These are phyloP conservation scores for Xylaria hypoxylon DNA, from an alignment of 2,329 filamentous ascomycete species.

Conservation along the genomic window DNA sequence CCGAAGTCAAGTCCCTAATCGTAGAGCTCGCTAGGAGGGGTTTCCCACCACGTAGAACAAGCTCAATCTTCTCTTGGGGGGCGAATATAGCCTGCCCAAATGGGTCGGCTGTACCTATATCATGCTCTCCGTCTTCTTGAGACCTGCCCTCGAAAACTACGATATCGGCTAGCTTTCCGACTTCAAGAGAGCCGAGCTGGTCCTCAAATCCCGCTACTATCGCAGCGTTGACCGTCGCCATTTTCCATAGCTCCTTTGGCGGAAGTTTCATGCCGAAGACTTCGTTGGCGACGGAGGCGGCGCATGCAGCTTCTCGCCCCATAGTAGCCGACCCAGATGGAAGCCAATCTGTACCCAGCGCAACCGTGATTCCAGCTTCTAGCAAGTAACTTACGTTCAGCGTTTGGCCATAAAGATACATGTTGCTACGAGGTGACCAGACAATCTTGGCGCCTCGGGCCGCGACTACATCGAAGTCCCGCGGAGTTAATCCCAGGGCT, in stretches of 20 bases:
- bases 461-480: constrained; percentile 47
- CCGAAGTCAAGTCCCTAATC: constrained; percentile 28
- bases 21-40: constrained; percentile 39
- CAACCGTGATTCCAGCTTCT: constrained; percentile 45
- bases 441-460: constrained; percentile 46
- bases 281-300: constrained; percentile 28
- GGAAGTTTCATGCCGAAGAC: constrained; percentile 34
- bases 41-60: constrained; percentile 48
- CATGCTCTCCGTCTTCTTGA: neutral
- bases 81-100: constrained; percentile 44
- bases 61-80: constrained; percentile 42
- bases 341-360: constrained; percentile 50
- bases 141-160: constrained; percentile 53
- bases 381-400: constrained; percentile 47
- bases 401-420: constrained; percentile 48
- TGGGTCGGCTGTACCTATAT: constrained; percentile 14
- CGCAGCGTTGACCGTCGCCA: constrained; percentile 59
- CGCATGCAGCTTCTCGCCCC: constrained; percentile 45
- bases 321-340: constrained; percentile 49
- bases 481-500: constrained; percentile 43
- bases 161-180: constrained; percentile 58
- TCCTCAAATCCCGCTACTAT: constrained; percentile 55
- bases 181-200: constrained; percentile 56
- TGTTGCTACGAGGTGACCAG: constrained; percentile 49
- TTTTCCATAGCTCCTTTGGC: constrained; percentile 47